These are phyloP conservation scores for Amanita thiersii DNA, from an alignment of 768 basidiomycete genomes.

Conservation along the genomic window DNA sequence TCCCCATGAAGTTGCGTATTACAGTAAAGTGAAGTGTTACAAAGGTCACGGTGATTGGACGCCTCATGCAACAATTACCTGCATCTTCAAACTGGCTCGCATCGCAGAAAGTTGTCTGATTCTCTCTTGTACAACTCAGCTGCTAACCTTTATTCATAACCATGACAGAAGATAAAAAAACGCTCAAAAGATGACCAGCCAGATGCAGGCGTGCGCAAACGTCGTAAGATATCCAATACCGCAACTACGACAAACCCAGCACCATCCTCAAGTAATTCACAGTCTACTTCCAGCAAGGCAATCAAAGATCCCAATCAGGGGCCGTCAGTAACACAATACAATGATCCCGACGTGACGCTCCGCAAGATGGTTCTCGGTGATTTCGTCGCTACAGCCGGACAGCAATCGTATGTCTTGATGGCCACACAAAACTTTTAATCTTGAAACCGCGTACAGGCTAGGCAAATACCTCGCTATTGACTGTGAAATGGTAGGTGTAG, in stretches of 20 bases:
- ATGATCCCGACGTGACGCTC: slow-evolving; percentile 37
- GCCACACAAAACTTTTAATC: background rate
- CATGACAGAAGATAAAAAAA: too few species aligned
- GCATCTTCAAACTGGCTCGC: slow-evolving; percentile 56
- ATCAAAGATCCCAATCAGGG: background rate
- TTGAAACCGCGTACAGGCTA: slow-evolving; percentile 28
- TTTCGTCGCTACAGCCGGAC: slow-evolving; percentile 28
- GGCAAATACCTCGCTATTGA: slow-evolving; percentile 81
- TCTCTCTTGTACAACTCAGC: background rate
- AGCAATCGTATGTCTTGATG: slow-evolving; percentile 32
- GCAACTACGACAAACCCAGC: background rate
- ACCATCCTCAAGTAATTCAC: background rate
- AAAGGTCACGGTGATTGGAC: background rate
- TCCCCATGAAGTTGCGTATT: background rate
- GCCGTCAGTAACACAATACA: slow-evolving; percentile 27
- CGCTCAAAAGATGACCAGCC: too few species aligned
- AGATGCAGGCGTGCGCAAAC: too few species aligned
- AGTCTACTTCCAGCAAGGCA: background rate
- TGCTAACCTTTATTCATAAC: background rate
- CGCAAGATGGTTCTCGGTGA: slow-evolving; percentile 48
- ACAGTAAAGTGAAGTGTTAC: too few species aligned
- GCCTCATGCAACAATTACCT: background rate
- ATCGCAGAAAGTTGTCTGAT: slow-evolving; percentile 37
- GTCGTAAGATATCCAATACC: slow-evolving; percentile 11
- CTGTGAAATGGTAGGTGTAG: slow-evolving; percentile 98